Evolutionary conservation across 164 flowering plant genomes (phyloP).

Genomic region (Nymphaea colorata): DNA sequence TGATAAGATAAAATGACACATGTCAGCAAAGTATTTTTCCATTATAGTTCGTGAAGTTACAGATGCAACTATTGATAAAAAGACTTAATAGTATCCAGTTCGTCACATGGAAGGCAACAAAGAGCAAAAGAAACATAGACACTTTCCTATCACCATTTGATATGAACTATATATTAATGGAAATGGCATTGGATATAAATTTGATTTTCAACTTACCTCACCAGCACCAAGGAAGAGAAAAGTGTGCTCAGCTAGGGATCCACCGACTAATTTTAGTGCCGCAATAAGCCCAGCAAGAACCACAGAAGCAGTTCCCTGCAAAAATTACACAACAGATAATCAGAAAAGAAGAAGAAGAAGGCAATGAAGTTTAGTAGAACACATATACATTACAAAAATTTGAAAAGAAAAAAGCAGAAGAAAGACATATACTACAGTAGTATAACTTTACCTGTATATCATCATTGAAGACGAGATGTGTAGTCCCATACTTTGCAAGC

Average conservation of each 20-base stretch:
- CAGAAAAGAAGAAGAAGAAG: not conserved
- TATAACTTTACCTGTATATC: constrained; percentile 62
- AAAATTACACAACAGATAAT: not conserved
- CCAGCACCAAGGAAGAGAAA: constrained; percentile 91
- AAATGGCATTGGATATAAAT: not conserved
- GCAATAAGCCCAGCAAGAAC: constrained; percentile 74
- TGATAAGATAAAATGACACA: not conserved
- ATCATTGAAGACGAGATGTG: constrained; percentile 87
- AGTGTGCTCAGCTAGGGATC: constrained; percentile 60
- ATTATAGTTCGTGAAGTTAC: too few relatives aligned
- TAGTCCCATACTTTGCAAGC: constrained; percentile 48
- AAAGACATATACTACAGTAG: not conserved
- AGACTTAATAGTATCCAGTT: not conserved
- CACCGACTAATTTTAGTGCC: constrained; percentile 52
- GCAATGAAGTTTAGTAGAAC: too few relatives aligned
- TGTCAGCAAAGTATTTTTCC: too few relatives aligned
- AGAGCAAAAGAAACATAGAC: not conserved
- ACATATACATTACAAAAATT: too few relatives aligned
- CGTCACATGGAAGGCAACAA: not conserved
- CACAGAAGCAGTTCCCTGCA: constrained; percentile 87
- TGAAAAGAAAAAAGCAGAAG: not conserved
- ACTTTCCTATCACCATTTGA: not conserved
- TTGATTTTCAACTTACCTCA: constrained; percentile 36
- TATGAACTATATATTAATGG: not conserved
- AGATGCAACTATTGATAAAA: too few relatives aligned